A percentile compares a stretch with the other conserved stretches of the same genome.
These are phyloP conservation scores for Trichosporon inkin DNA, from an alignment of 1,284 basidiomycete genomes.

Conservation along the genomic window DNA sequence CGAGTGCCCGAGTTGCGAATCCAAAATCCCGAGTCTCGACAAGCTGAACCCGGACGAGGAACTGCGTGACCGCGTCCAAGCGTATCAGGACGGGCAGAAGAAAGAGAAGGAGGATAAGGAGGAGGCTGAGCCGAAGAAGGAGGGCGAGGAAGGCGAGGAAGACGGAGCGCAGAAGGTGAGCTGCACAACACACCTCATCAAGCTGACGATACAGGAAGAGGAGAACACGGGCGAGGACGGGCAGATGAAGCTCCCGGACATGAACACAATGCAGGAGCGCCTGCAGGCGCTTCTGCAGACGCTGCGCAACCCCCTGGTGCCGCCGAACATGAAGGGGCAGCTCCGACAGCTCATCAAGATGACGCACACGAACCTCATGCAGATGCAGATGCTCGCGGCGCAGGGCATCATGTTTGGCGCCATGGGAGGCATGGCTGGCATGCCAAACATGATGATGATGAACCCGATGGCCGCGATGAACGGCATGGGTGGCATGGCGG, in stretches of 20 bases:
- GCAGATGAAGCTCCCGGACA: conserved; percentile 19
- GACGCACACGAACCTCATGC: conserved; percentile 38
- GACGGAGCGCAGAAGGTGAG: conserved; percentile 35
- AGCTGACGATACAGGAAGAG: conserved; percentile 11
- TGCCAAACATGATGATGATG: conserved; percentile 22
- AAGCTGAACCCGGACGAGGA: conserved; percentile 74
- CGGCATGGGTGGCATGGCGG: conserved; percentile 10
- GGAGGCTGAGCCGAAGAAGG: conserved; percentile 28
- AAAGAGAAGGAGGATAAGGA: conserved; percentile 60
- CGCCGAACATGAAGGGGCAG: conserved; percentile 20
- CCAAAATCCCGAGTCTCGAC: conserved; percentile 79
- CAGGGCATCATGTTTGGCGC: conserved; percentile 23
- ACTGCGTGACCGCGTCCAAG: conserved; percentile 66
- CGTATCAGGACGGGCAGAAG: conserved; percentile 78
- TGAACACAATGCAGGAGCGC: conserved; percentile 22
- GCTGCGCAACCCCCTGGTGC: conserved; percentile 35
- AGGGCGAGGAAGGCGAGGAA: conserved; percentile 41
- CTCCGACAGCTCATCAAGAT: conserved; percentile 35
- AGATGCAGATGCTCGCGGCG: conserved; percentile 43
- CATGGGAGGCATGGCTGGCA: conserved; percentile 17
- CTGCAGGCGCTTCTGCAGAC: conserved; percentile 33
- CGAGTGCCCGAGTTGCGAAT: conserved; percentile 79
- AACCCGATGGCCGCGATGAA: conserved; percentile 24
- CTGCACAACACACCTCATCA: not conserved
- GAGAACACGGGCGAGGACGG: not conserved